Base-by-base conservation (phyloP, 306 rosid genomes). In the Rosa lucieae region DNA sequence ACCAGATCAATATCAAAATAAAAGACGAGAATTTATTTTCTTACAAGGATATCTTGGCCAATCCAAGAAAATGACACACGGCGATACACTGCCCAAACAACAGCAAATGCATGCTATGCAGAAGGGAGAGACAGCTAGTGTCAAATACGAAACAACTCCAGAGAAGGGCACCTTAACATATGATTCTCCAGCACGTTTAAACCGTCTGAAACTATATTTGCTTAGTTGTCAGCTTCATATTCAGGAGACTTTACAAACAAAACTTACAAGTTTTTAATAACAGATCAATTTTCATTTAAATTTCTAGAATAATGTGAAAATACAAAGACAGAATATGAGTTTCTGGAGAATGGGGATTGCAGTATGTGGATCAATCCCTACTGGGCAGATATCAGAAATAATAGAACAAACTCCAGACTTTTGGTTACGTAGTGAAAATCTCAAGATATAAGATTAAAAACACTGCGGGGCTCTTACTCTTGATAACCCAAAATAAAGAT, bases 1-100 rank as follows among this genome's bases (percentile, higher is more conserved):
- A 49, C 0, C 37, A 59, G 23, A 65, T 81, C 26, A 77, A 52
- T 75, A 56, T 37, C n/a, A 79, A 62, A 71, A 86, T 42, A 40
- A 47, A 43, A 67, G 72, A 51, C 46, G 59, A 79, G 70, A 78
- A 66, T 62, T 53, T 26, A 62, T 78, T 76, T 37, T 80, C 98
- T 93, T 88, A 95, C 99, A 53, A 95, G 96, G 85, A 93, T 89
- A 89, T 95, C 99, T 86, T 95, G 98, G 85, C 97, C 98, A 55
- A 93, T 95, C 99, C 99, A 95, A 72, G 99, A 97, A 85, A 72
- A 84, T 14, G 90, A 61, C 47, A 46, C 46, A 39, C 69, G 91
- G 49, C 94, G 96, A 77, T 86, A 40, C 73, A 80, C 92, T 68
- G 93, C 98, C 99, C 99, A 95, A 80, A 92, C 85, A 76, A 91